Evolutionary conservation across 129 eudicot species (phyloP).

Genomic region (sunflower (Helianthus annuus)): DNA sequence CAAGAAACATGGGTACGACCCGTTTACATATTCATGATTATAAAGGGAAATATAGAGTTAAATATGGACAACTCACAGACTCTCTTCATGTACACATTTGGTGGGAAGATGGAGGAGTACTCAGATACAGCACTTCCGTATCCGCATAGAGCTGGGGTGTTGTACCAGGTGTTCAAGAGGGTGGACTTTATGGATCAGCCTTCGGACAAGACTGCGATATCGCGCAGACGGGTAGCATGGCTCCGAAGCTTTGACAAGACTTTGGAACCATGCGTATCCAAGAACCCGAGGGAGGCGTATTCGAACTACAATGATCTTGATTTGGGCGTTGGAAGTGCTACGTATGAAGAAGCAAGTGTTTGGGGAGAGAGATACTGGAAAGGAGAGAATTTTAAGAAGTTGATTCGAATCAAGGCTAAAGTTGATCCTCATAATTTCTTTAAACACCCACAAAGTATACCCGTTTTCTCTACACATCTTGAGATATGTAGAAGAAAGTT

Average conservation of each 20-base stretch:
- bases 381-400: not conserved
- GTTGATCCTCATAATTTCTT: conserved; percentile 9
- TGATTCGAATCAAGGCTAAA: not conserved
- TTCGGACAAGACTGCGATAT: conserved; percentile 2
- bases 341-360: too few species aligned
- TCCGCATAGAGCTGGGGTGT: conserved; percentile 21
- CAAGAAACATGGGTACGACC: too few species aligned
- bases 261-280: not conserved
- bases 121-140: not conserved
- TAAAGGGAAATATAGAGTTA: too few species aligned
- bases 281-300: too few species aligned
- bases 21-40: too few species aligned
- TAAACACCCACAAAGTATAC: not conserved
- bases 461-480: too few species aligned
- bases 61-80: too few species aligned
- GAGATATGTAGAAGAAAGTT: too few species aligned
- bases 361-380: conserved; percentile 12
- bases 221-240: not conserved
- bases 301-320: too few species aligned
- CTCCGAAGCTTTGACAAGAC: not conserved
- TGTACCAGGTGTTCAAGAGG: not conserved
- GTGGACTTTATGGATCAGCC: not conserved
- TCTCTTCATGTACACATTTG: not conserved
- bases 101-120: not conserved
- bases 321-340: too few species aligned